These are phyloP conservation scores for Otatea glauca DNA, from an alignment of 176 grass and related monocot species.

Conservation along the genomic window DNA sequence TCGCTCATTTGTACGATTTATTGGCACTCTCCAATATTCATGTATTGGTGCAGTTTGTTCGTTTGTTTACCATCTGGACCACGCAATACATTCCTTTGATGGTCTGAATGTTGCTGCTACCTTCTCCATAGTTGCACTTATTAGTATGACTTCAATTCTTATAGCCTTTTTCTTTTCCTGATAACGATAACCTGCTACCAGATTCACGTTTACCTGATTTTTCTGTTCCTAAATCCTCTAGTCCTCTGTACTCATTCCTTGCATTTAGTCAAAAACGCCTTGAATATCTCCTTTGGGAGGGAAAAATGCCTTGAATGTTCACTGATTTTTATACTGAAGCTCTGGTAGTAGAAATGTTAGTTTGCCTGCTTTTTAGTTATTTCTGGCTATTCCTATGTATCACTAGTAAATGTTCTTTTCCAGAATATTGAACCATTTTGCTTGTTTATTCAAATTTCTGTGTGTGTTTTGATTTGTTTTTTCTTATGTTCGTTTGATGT, in stretches of 20 bases:
- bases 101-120: neutral
- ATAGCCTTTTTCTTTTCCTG: neutral
- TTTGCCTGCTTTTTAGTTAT: slow-evolving; percentile 22
- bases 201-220: slow-evolving; percentile 12
- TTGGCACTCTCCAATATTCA: neutral
- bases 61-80: neutral
- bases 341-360: slow-evolving; percentile 19
- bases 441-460: neutral
- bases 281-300: neutral
- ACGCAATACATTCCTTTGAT: neutral
- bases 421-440: neutral
- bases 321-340: neutral
- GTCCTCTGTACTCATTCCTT: slow-evolving; percentile 1
- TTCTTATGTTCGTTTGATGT: slow-evolving; percentile 11
- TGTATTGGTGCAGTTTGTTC: neutral
- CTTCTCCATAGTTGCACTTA: neutral
- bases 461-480: slow-evolving; percentile 13
- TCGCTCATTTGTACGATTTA: slow-evolving; percentile 13
- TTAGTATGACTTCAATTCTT: neutral
- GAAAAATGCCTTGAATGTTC: neutral
- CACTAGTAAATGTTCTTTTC: neutral
- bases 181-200: neutral
- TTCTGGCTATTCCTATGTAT: neutral
- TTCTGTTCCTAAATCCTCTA: neutral
- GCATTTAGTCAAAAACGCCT: neutral